Evolutionary conservation across 805 yeast species (phyloP), one percentile per base, ranked within the genome.

Genomic region (Nakazawaea siamensis): DNA sequence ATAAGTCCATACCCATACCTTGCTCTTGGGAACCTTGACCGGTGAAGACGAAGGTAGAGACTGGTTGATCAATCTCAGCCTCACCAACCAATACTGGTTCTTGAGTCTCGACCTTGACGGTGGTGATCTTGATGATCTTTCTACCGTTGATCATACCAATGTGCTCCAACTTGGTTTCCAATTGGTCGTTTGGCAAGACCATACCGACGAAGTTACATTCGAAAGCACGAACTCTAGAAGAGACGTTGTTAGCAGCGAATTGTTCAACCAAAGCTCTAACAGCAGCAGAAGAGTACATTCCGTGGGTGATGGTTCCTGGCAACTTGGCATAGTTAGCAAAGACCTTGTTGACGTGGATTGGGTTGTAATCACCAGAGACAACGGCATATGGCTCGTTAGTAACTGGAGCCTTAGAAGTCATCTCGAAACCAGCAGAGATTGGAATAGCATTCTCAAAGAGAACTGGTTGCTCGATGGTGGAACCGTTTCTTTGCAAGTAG

Each of bases 1-100:
- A 92, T 57, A 92, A 73, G 61, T 92, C 98, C 99, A 92, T 92
- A 72, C 99, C 98, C 99, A 92, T 92, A 59, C 97, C 97, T 69
- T 94, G 98, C 63, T 94, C 98, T 66, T 92, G 99, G 42, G 98
- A 90, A 61, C 99, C 99, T 71, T 92, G 99, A 57, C 98, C 99
- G 46, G 99, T 92, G 67, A 94, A 92, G 39, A 92, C 95, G 58
- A 84, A 92, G 15, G 98, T 82, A 29, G 97, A 84, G 35, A 80
- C 82, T 23, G 99, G 98, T 67, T 92, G 99, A 51, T 92, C 97
- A 52, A 94, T 88, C 68, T 92, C 98, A 38, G 99, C 99, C 67
- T 86, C 95, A 65, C 97, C 99, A 35, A 71, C 59, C 50, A 92
- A 70, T 15, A 92, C 98, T 26, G 70, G 62, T 41, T 72, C 73